Evolutionary conservation across 2,329 filamentous ascomycete species (phyloP), one percentile per base, ranked within the genome.

Genomic region (Penicillium sp.): DNA sequence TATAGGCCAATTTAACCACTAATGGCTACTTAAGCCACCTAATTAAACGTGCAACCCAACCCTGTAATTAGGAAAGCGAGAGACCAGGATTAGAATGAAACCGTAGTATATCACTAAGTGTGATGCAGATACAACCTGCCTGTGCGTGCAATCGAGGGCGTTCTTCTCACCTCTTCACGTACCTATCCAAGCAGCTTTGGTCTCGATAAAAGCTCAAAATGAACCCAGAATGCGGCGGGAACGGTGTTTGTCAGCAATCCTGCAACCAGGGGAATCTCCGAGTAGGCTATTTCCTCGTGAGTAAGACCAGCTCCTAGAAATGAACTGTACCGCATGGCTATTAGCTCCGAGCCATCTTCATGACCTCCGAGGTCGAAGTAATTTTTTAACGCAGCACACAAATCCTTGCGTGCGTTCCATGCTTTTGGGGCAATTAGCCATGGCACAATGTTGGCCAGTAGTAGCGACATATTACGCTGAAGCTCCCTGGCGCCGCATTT

Each of bases 1-100:
- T 4, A 31, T 31, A 13, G 29, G 10, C 3, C 29, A 13, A 13
- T 31, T 31, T 31, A 13, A 3, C 10, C 1, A 13, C 10, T 4
- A 13, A 11, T 29, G 2, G 3, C 10, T 4, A 29, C 10, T 29
- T 29, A 8, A 10, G 9, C 9, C 29, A 32, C 14, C 5, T 7
- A 1, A 14, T 22, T 8, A 14, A 14, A 5, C 3, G 8, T 9
- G 14, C 13, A 6, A 16, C 2, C 13, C 2, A 8, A 40, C 0
- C 13, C 7, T 1, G 2, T 0, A 22, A 22, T 2, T 22, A 22
- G 1, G 6, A 40, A 24, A 16, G 9, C 1, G 13, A 20, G 2
- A 22, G 4, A 24, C 7, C 7, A 34, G 0, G 10, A 16, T 11
- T 22, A 40, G 13, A 9, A 9, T 6, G 20, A 9, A 6, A 40